These are phyloP conservation scores for Cercospora canescens DNA, from an alignment of 2,329 filamentous ascomycete genomes.

Conservation along the genomic window DNA sequence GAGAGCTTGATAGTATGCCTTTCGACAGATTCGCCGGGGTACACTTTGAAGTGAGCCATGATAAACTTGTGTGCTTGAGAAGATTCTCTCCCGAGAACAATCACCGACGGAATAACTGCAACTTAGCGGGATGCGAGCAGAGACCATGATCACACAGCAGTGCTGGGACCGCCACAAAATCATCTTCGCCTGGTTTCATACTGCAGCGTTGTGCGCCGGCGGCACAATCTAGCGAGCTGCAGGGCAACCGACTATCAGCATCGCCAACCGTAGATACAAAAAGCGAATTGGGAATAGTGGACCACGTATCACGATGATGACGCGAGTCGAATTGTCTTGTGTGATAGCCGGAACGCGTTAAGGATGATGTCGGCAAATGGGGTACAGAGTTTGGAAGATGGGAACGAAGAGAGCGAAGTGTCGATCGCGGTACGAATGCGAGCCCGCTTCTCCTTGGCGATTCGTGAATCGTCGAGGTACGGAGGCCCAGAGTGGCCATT, in stretches of 20 bases:
- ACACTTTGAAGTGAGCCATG: conserved; percentile 8
- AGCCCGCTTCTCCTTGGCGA: not conserved
- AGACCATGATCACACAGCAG: not conserved
- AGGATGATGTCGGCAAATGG: not conserved
- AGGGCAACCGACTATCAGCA: not conserved
- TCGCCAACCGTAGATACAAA: not conserved
- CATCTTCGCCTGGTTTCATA: not conserved
- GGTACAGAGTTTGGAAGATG: not conserved
- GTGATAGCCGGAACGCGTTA: not conserved
- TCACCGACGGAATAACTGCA: not conserved
- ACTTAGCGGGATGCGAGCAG: not conserved
- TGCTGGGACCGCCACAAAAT: not conserved
- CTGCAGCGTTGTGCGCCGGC: not conserved
- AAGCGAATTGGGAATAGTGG: not conserved
- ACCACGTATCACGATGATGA: not conserved
- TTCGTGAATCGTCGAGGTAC: not conserved
- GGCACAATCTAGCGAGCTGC: not conserved
- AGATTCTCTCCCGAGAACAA: not conserved
- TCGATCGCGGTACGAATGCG: conserved; percentile 1
- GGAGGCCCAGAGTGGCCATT: too few relatives aligned
- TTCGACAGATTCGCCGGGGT: conserved; percentile 6
- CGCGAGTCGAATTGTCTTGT: not conserved
- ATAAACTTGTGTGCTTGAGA: not conserved
- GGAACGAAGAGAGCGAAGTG: not conserved
- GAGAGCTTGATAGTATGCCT: conserved; percentile 19